Percentiles rank a stretch among this genome's conserved stretches.
These are phyloP conservation scores for Furcasterigmium sp. DNA, from an alignment of 2,329 filamentous ascomycete species.

Conservation along the genomic window DNA sequence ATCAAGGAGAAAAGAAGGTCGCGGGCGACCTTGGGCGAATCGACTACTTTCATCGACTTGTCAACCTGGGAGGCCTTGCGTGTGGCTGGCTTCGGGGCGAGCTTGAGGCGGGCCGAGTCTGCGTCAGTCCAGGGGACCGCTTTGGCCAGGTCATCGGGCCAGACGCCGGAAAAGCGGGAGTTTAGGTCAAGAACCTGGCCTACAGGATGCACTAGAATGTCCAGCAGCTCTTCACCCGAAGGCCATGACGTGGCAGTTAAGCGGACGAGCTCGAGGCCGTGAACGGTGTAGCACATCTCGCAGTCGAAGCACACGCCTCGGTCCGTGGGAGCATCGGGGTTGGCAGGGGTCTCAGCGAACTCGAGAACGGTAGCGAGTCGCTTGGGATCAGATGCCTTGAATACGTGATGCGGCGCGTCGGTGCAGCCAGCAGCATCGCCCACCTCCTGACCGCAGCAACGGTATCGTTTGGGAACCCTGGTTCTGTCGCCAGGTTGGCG, in stretches of 20 bases:
- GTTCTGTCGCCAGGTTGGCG: conserved; percentile 51
- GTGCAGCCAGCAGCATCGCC: conserved; percentile 74
- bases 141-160: conserved; percentile 66
- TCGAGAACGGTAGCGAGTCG: conserved; percentile 74
- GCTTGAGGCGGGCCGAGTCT: conserved; percentile 8
- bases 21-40: conserved; percentile 70
- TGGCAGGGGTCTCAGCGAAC: conserved; percentile 72
- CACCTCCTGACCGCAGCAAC: conserved; percentile 72
- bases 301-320: conserved; percentile 85
- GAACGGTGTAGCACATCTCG: conserved; percentile 93
- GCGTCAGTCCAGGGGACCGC: conserved; percentile 52
- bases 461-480: conserved; percentile 57
- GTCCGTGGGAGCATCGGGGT: conserved; percentile 41
- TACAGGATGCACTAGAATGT: conserved; percentile 77
- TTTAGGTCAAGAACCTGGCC: conserved; percentile 88
- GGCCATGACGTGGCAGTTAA: conserved; percentile 90
- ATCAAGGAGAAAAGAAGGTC: conserved; percentile 72
- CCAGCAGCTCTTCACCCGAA: conserved; percentile 65
- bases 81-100: conserved; percentile 14
- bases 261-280: conserved; percentile 84
- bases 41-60: conserved; percentile 61
- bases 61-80: conserved; percentile 9
- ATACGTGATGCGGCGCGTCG: conserved; percentile 70
- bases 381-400: conserved; percentile 73
- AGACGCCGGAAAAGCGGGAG: conserved; percentile 85